Base-by-base conservation (phyloP, 192 early-diverging fungal species). In the Helicostylum pulchrum region DNA sequence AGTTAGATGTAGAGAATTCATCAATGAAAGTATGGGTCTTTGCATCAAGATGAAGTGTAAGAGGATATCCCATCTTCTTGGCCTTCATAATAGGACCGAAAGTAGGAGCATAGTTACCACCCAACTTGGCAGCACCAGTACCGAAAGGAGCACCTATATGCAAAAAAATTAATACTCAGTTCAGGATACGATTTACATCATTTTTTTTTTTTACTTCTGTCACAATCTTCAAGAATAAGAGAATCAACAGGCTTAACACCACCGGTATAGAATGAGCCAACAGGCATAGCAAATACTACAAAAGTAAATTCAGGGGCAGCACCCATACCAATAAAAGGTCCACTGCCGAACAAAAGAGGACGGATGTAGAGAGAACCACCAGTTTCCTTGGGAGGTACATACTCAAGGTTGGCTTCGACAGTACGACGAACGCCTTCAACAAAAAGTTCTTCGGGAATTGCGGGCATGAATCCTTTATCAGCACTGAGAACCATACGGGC, bases 1-100 rank as follows among this genome's bases (percentile, higher is more conserved):
- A 92, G 76, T 92, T 92, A 62, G 84, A 86, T 7, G 90, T 89
- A 5, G 83, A 83, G 73, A 92, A 92, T 61, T 92, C 90, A 50
- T 92, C 90, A 39, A 92, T 75, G 60, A 85, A 79, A 7, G 78
- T 72, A 64, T 78, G 66, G 7, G 86, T 87, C 52, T 78, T 76
- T 44, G 85, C 70, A 59, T 92, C 90, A 60, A 92, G 77, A 71
- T 90, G 89, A 17, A 92, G 78, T 7, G 83, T 85, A 71, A 92
- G 81, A 34, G 82, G 72, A 67, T 84, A 90, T 26, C 88, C 90
- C 32, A 79, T 68, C 48, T 82, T 74, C 62, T 87, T 88, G 39
- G 87, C 87, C 0, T 69, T 76, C 21, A 74, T 66, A 23, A 87
- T 85, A 10, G 85, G 82, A 15, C 65, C 70, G 23, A 92, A 75